Base-by-base conservation (phyloP, 2,329 filamentous ascomycete genomes). In the Fusarium sambucinum region DNA sequence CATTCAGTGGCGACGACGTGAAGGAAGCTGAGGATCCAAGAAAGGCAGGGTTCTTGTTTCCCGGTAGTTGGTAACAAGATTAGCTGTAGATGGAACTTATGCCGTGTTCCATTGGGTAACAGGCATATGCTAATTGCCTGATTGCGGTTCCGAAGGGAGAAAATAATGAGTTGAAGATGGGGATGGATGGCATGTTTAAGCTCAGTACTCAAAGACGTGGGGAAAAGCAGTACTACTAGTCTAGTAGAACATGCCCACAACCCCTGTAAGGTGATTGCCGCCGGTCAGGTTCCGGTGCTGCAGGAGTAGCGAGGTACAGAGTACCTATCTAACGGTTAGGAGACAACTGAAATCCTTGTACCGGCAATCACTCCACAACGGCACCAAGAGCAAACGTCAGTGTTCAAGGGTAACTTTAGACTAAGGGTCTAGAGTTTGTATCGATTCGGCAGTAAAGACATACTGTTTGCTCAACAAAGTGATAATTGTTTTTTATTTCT, bases 101-200 rank as follows among this genome's bases (percentile, higher is more conserved):
- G 48, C 33, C 32, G 48, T 42, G 47, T 30, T 66, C 56, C 57
- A 51, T 55, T 64, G 44, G 47, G 27, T 33, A 32, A 47, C 9
- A 23, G 47, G 17, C 23, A 40, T 38, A 27, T 4, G 17, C 35
- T 38, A 51, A 40, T 51, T 54, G 44, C 50, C 29, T 52, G 62
- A 55, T 67, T 70, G 62, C 62, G 57, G 66, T 53, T 69, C 62
- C 66, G 62, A 67, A 25, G 25, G 35, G 55, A 55, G 41, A 59
- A 57, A 57, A 63, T 35, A 41, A 55, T 50, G 60, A 37, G 66
- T 55, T 61, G 38, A 66, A 50, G 66, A 50, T 62, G 51, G 50
- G 55, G 48, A 65, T 68, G 59, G 46, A 64, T 68, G 60, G 50
- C 41, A 63, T 59, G 66, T 56, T 69, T 42, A 47, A 55, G 66